These are phyloP conservation scores for Citrus reticulata DNA, from an alignment of 345 rosid species.

Conservation along the genomic window DNA sequence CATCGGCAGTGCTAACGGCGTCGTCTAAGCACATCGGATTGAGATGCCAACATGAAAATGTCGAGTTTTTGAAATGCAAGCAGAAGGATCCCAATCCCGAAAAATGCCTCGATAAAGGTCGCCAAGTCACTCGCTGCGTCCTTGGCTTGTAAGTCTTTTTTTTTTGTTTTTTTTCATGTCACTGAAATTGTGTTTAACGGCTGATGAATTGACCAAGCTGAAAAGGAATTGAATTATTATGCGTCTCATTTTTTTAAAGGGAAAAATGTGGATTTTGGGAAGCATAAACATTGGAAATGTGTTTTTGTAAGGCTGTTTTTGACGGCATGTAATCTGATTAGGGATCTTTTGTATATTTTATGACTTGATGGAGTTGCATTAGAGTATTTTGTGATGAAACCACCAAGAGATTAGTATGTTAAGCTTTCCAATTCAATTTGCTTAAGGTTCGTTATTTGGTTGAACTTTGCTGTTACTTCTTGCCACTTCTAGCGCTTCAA, in stretches of 20 bases:
- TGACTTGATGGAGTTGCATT: background rate
- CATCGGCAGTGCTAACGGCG: slow-evolving; percentile 87
- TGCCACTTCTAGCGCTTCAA: background rate
- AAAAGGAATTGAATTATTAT: background rate
- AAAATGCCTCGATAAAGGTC: slow-evolving; percentile 95
- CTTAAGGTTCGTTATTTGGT: background rate
- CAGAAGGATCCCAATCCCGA: slow-evolving; percentile 97
- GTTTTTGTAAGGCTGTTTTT: background rate
- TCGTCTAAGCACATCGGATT: slow-evolving; percentile 78
- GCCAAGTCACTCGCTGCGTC: slow-evolving; percentile 92
- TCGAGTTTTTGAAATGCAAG: slow-evolving; percentile 93
- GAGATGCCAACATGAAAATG: slow-evolving; percentile 70
- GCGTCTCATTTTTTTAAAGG: background rate
- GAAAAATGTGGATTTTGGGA: background rate
- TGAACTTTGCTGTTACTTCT: background rate
- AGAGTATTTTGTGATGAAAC: background rate
- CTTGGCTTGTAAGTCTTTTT: slow-evolving; percentile 63
- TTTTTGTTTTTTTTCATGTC: background rate
- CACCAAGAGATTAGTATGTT: background rate
- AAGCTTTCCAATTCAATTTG: background rate
- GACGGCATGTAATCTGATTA: background rate
- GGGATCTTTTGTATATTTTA: background rate
- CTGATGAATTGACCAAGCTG: background rate
- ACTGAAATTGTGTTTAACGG: background rate
- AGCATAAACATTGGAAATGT: background rate